Percentiles rank a stretch among this genome's conserved stretches.
These are phyloP conservation scores for Trichoderma guizhouense DNA, from an alignment of 2,329 filamentous ascomycete species.

Conservation along the genomic window DNA sequence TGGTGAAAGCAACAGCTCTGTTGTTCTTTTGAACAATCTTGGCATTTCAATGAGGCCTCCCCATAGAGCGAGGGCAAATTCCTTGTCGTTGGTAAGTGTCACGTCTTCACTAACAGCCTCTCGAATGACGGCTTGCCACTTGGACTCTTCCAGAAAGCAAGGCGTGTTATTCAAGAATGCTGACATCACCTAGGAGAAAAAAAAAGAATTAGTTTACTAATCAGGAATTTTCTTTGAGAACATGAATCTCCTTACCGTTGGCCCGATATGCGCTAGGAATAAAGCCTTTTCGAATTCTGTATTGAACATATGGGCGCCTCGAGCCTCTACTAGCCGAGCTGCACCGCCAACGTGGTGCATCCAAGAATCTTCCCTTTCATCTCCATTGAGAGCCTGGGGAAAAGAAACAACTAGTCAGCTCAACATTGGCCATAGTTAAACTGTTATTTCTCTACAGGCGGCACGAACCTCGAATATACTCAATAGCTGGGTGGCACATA, in stretches of 20 bases:
- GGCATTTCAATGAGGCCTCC: not conserved
- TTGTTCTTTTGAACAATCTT: not conserved
- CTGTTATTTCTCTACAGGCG: no score
- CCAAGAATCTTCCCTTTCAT: not conserved
- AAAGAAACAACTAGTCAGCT: not conserved
- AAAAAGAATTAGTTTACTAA: not conserved
- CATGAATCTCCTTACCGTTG: not conserved
- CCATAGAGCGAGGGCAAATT: not conserved
- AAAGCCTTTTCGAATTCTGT: constrained; percentile 8
- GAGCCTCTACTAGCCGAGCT: constrained; percentile 6
- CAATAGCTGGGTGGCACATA: not conserved
- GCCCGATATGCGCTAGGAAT: constrained; percentile 7
- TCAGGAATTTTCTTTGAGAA: not conserved
- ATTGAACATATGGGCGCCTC: constrained; percentile 10
- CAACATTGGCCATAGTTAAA: not conserved
- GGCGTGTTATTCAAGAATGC: constrained; percentile 3
- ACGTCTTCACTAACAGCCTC: constrained; percentile 1
- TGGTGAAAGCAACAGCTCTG: not conserved
- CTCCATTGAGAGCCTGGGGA: not conserved
- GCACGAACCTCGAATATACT: not conserved
- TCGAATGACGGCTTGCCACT: constrained; percentile 8
- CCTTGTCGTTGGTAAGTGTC: constrained; percentile 2
- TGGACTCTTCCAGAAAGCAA: constrained; percentile 1
- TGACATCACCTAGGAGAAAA: not conserved
- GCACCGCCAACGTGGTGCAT: constrained; percentile 5